Evolutionary conservation across 352 stramenopile genomes (phyloP).

Genomic region (Phytophthora tubulina): DNA sequence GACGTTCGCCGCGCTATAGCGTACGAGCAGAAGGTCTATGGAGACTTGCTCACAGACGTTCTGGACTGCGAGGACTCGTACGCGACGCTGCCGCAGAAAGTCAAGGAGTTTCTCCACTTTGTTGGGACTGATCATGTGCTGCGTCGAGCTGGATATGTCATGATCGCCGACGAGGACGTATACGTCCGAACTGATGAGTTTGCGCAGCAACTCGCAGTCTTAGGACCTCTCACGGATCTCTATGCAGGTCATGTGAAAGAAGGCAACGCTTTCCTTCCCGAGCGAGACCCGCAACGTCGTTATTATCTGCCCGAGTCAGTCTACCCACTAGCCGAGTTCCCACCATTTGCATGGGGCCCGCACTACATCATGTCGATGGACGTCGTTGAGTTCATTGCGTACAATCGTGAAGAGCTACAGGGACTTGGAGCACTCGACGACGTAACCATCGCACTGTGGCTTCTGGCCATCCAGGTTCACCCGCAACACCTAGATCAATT

Average conservation of each 20-base stretch:
- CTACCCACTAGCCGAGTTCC: constrained; percentile 57
- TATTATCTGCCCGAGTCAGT: constrained; percentile 57
- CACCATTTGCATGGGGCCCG: constrained; percentile 59
- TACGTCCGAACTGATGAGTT: constrained; percentile 47
- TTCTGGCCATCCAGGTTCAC: constrained; percentile 66
- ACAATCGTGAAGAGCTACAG: constrained; percentile 49
- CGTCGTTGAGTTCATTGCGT: constrained; percentile 58
- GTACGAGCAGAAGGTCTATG: constrained; percentile 46
- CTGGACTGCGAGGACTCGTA: constrained; percentile 70
- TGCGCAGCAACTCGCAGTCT: constrained; percentile 14
- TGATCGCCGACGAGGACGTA: constrained; percentile 69
- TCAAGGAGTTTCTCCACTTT: constrained; percentile 66
- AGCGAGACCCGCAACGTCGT: constrained; percentile 41
- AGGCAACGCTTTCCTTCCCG: constrained; percentile 34
- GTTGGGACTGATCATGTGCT: constrained; percentile 33
- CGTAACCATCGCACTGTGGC: constrained; percentile 71
- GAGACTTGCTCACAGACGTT: constrained; percentile 60
- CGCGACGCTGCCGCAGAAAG: constrained; percentile 57
- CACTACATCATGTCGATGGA: constrained; percentile 70
- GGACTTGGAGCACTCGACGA: constrained; percentile 64
- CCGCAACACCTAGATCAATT: constrained; percentile 54
- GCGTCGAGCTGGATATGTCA: constrained; percentile 46
- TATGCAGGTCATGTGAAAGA: constrained; percentile 42
- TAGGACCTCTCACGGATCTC: constrained; percentile 29
- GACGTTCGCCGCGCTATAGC: constrained; percentile 32